Percentiles rank a stretch among this genome's conserved stretches.
phyloP scores from a whole-genome alignment of 2,329 filamentous ascomycete species.

The Plenodomus tracheiphilus region DNA sequence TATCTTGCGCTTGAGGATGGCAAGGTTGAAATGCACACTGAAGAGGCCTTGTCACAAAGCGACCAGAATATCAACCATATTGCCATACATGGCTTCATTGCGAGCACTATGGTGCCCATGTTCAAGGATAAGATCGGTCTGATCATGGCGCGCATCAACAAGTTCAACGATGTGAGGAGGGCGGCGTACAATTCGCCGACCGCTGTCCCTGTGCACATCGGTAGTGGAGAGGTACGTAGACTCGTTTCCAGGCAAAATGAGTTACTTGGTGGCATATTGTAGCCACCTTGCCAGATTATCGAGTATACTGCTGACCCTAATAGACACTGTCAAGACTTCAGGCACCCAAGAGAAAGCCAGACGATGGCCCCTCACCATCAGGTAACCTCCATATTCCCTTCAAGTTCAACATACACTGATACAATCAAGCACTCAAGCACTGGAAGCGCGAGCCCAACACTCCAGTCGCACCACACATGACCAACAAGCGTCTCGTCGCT shows the following conservation, averaged over 20 bases:
- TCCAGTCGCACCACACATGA: slow-evolving; percentile 20
- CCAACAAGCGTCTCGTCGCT: slow-evolving; percentile 30
- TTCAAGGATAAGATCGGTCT: slow-evolving; percentile 33
- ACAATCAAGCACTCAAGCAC: background rate
- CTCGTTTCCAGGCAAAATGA: background rate
- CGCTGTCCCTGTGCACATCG: slow-evolving; percentile 12
- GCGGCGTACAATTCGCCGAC: slow-evolving; percentile 21
- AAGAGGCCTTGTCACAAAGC: slow-evolving; percentile 19
- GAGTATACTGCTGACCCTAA: background rate
- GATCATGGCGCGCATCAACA: slow-evolving; percentile 20
- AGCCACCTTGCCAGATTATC: background rate
- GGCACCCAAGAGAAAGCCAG: slow-evolving; percentile 2
- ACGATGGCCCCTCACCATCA: slow-evolving; percentile 1
- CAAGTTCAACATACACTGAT: background rate
- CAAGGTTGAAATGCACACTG: slow-evolving; percentile 22
- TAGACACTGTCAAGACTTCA: slow-evolving; percentile 23
- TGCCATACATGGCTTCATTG: slow-evolving; percentile 30
- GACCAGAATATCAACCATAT: slow-evolving; percentile 18
- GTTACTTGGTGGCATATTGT: background rate
- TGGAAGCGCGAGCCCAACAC: slow-evolving; percentile 14
- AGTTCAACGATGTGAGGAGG: slow-evolving; percentile 29
- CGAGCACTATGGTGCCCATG: slow-evolving; percentile 21
- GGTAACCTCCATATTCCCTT: slow-evolving; percentile 3
- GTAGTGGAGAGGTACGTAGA: slow-evolving; percentile 29
- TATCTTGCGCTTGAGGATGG: slow-evolving; percentile 23